Conservation (phyloP, 139 green algal genomes). For the Chlamydomonas eustigma region DNA sequence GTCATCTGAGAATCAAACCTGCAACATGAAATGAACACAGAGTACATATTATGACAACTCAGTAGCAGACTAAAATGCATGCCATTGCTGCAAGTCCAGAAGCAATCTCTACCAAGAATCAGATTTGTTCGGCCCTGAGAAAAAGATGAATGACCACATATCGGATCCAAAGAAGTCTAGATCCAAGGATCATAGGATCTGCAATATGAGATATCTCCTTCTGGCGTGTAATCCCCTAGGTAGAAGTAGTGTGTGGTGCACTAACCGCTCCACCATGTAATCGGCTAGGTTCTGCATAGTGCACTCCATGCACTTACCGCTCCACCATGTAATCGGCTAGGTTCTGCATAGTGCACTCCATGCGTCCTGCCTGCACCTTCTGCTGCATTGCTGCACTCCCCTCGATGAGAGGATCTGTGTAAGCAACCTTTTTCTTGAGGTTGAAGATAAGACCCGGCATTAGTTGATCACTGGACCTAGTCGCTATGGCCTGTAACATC, state of each 20-base stretch:
- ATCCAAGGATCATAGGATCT: no score
- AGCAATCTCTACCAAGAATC: no score
- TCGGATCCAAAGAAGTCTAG: no score
- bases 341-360: conserved; percentile 99
- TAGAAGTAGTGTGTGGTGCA: neutral
- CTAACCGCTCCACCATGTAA: conserved; percentile 49
- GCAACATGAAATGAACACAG: no score
- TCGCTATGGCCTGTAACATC: neutral
- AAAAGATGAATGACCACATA: no score
- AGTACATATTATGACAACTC: no score
- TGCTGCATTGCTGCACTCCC: conserved; percentile 20
- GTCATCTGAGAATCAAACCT: conserved; percentile 3
- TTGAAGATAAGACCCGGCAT: conserved; percentile 98
- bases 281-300: conserved; percentile 96
- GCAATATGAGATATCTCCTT: no score
- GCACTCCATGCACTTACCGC: conserved; percentile 72
- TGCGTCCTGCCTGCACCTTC: conserved; percentile 65
- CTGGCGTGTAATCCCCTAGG: no score
- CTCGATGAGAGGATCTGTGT: conserved; percentile 23
- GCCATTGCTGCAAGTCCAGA: no score
- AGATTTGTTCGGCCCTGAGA: no score
- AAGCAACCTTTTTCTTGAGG: conserved; percentile 80
- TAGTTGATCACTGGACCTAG: conserved; percentile 42
- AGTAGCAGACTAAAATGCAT: no score
- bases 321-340: conserved; percentile 78